Evolutionary conservation across 2,329 filamentous ascomycete genomes (phyloP).

Genomic region (Hirsutella rhossiliensis): DNA sequence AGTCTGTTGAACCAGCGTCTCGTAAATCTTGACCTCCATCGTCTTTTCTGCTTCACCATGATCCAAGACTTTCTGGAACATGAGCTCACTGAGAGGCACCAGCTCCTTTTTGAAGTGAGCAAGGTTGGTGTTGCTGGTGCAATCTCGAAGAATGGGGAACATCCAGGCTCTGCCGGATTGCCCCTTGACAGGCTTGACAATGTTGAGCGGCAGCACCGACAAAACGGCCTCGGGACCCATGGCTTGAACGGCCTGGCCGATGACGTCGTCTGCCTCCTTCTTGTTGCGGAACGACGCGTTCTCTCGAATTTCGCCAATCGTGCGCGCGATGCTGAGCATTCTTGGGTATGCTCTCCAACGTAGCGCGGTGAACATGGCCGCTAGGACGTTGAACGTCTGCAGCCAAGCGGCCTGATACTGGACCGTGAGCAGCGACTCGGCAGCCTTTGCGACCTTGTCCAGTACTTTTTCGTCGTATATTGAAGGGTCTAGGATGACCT

Average conservation of each 20-base stretch:
- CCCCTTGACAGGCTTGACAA: conserved; percentile 62
- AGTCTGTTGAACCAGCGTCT: conserved; percentile 89
- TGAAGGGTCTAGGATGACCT: conserved; percentile 76
- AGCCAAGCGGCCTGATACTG: conserved; percentile 92
- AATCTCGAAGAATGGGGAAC: conserved; percentile 80
- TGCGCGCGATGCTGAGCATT: conserved; percentile 61
- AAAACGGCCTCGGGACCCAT: conserved; percentile 85
- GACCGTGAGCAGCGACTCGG: conserved; percentile 67
- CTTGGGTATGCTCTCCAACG: conserved; percentile 77
- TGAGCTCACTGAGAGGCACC: conserved; percentile 75
- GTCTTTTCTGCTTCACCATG: conserved; percentile 77
- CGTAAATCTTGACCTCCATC: conserved; percentile 94
- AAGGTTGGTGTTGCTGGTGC: conserved; percentile 78
- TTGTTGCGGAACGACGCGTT: conserved; percentile 87
- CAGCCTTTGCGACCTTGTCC: conserved; percentile 64
- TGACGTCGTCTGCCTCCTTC: conserved; percentile 84
- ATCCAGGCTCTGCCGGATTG: conserved; percentile 88
- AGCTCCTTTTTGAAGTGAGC: conserved; percentile 77
- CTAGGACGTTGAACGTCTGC: conserved; percentile 83
- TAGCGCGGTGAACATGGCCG: conserved; percentile 75
- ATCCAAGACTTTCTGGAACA: conserved; percentile 82
- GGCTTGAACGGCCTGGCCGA: conserved; percentile 75
- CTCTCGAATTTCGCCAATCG: conserved; percentile 74
- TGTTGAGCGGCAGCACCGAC: conserved; percentile 72
- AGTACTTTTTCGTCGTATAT: conserved; percentile 86